Base-by-base conservation (phyloP, 768 basidiomycete species). In the Russula sp. region DNA sequence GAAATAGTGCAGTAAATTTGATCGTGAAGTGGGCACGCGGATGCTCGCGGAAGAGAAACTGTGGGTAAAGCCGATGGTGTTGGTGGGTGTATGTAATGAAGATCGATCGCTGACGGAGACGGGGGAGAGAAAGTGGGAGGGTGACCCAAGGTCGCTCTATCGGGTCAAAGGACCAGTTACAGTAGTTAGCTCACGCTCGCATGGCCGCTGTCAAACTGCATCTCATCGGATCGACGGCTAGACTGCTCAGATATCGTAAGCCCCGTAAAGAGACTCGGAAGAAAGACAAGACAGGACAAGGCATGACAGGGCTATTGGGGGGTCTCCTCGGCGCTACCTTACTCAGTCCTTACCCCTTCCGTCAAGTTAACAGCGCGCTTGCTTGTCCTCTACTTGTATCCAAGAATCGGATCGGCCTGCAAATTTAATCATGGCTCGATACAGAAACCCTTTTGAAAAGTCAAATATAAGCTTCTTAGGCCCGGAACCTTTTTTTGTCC, bases 381-480 rank as follows among this genome's bases (percentile, higher is more conserved):
- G 13, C 25, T 29, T 29, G 25, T 3, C 22, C 41, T 39, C 25
- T 42, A 38, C 32, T 20, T 57, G 46, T 43, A 34, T 65, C 62
- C 65, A 65, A 64, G 49, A 58, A 59, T 47, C 57, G 57, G 65
- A 64, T 66, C 63, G 63, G 54, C 65, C 55, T 66, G 14, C 16
- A 48, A 65, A 60, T 66, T 64, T 65, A 59, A 65, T 57, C 56
- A 56, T 58, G 16, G 55, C 63, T 66, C 65, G 49, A 65, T 64
- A 48, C 63, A 59, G 65, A 49, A 57, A 57, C 58, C 59, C 58
- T 59, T 66, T 60, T 58, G 53, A 65, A 66, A 66, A 66, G 63
- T 58, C 65, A 66, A 64, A 64, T 66, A 65, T 66, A 66, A 65
- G 64, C 66, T 66, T 66, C 65, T 66, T 60, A 64, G 65, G 32